Base-by-base conservation (phyloP, 2,329 filamentous ascomycete genomes). In the Rachicladosporium sp. region DNA sequence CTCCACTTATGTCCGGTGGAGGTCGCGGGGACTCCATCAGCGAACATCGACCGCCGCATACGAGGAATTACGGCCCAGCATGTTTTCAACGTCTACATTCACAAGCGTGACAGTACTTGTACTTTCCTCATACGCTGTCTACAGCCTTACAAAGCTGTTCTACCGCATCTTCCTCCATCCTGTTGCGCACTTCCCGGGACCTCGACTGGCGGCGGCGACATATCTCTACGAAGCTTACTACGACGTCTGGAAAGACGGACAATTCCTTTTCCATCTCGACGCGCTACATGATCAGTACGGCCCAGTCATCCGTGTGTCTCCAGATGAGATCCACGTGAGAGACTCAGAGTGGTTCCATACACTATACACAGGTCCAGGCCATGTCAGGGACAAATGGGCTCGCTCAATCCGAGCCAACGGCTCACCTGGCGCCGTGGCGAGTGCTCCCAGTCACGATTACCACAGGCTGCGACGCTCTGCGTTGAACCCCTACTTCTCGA, bases 141-240 rank as follows among this genome's bases (percentile, higher is more conserved):
- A 27, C 23, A 27, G 23, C 23, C 23, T 33, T 41, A 39, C 46
- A 43, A 29, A 41, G 43, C 33, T 47, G 31, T 10, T 59, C 40
- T 62, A 64, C 46, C 55, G 61, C 34, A 44, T 62, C 10, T 58
- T 56, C 23, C 46, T 61, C 11, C 61, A 64, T 43, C 61, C 60
- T 7, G 54, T 63, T 4, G 54, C 60, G 9, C 48, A 44, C 10
- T 59, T 61, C 38, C 61, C 60, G 3, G 61, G 61, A 15, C 60
- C 61, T 2, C 53, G 54, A 33, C 57, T 45, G 23, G 39, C 45
- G 21, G 42, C 45, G 5, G 33, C 46, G 10, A 44, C 43, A 11
- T 33, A 48, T 12, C 35, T 43, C 7, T 45, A 50, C 36, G 40
- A 49, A 33, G 29, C 37, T 9, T 44, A 38, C 36, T 47, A 47